These are phyloP conservation scores for Lachancea lanzarotensis DNA, from an alignment of 805 yeast genomes.

Conservation along the genomic window DNA sequence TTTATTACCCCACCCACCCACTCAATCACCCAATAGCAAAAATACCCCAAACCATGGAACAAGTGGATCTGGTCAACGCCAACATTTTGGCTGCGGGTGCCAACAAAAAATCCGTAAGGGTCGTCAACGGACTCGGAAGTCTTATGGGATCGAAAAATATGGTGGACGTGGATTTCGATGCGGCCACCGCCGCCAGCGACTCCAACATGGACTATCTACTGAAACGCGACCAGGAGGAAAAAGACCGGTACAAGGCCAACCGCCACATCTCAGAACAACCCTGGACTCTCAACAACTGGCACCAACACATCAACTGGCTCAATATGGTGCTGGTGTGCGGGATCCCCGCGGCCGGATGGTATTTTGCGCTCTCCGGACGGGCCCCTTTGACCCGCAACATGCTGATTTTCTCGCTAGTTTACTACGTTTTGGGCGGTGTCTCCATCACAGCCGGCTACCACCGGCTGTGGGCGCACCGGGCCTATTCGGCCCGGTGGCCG, in stretches of 20 bases:
- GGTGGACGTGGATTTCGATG: slow-evolving; percentile 53
- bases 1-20: background rate
- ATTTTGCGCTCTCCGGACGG: slow-evolving; percentile 33
- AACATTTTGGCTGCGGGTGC: slow-evolving; percentile 80
- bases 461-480: slow-evolving; percentile 70
- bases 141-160: slow-evolving; percentile 77
- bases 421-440: slow-evolving; percentile 57
- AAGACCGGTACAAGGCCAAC: slow-evolving; percentile 32
- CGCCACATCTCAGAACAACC: slow-evolving; percentile 70
- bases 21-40: no score
- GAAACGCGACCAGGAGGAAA: slow-evolving; percentile 39
- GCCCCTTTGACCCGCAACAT: slow-evolving; percentile 48
- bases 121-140: slow-evolving; percentile 74
- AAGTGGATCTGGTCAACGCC: slow-evolving; percentile 60
- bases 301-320: slow-evolving; percentile 71
- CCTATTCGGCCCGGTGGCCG: slow-evolving; percentile 58
- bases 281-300: slow-evolving; percentile 69
- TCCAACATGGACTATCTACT: slow-evolving; percentile 41
- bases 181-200: slow-evolving; percentile 7
- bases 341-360: slow-evolving; percentile 52
- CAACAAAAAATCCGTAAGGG: slow-evolving; percentile 59
- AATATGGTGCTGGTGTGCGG: slow-evolving; percentile 58
- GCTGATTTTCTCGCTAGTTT: slow-evolving; percentile 39
- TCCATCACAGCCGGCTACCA: slow-evolving; percentile 85
- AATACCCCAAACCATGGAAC: no score